phyloP scores from a whole-genome alignment of 2,329 filamentous ascomycete genomes.

The Diaporthe sp. region DNA sequence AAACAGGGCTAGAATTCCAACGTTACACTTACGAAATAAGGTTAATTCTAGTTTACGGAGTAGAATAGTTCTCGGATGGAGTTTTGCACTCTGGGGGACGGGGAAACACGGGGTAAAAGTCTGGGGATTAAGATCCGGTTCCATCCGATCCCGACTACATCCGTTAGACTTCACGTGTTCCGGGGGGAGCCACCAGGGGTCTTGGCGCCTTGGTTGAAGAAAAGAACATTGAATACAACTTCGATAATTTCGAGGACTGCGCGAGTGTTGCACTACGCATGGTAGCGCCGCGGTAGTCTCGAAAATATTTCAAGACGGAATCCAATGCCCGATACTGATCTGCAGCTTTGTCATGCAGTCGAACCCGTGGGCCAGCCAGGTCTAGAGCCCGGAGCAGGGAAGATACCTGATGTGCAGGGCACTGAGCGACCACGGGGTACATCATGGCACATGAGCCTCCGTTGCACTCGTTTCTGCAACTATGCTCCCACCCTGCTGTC shows the following conservation, averaged over 20 bases:
- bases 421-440: neutral
- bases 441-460: neutral
- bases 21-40: constrained; percentile 16
- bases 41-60: constrained; percentile 20
- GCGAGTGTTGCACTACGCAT: neutral
- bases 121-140: constrained; percentile 16
- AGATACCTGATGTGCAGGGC: neutral
- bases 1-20: neutral
- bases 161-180: neutral
- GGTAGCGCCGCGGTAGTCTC: neutral
- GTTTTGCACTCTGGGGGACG: neutral
- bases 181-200: neutral
- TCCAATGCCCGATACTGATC: neutral
- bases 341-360: constrained; percentile 8
- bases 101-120: constrained; percentile 21
- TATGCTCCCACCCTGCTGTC: neutral
- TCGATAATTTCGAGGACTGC: neutral
- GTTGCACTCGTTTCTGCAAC: neutral
- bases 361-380: constrained; percentile 11
- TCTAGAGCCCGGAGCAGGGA: neutral
- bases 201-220: neutral
- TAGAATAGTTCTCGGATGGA: constrained; percentile 19
- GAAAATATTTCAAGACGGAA: neutral
- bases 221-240: neutral
- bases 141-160: constrained; percentile 2